A percentile compares a stretch with the other conserved stretches of the same genome.
Conservation (phyloP, 768 basidiomycete species). For the Erythrobasidium yunnanense region DNA sequence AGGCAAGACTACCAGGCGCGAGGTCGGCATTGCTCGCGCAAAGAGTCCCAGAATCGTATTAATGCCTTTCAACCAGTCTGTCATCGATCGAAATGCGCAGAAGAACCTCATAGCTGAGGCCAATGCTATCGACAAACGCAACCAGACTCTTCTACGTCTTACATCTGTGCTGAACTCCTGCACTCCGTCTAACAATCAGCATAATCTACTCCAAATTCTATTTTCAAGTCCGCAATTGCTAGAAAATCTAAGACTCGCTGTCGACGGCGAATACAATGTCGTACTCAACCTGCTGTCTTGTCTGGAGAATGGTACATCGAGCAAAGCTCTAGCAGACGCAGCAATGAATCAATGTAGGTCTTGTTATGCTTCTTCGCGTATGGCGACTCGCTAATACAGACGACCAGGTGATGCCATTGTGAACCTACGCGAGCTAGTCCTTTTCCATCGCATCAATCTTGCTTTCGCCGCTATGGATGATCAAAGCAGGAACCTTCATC, state of each 20-base stretch:
- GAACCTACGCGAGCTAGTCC: slow-evolving; percentile 79
- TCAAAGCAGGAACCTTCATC: slow-evolving; percentile 45
- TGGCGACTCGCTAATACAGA: neutral
- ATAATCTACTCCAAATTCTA: slow-evolving; percentile 65
- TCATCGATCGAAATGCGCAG: slow-evolving; percentile 37
- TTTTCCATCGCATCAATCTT: slow-evolving; percentile 62
- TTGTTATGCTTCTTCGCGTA: neutral
- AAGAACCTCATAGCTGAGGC: slow-evolving; percentile 41
- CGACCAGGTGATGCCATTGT: slow-evolving; percentile 72
- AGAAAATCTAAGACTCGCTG: slow-evolving; percentile 76
- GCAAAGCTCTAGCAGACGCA: slow-evolving; percentile 81
- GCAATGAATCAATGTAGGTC: slow-evolving; percentile 65
- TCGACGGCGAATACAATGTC: slow-evolving; percentile 82
- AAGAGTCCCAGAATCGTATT: no score
- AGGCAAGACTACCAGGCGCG: no score
- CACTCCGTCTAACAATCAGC: slow-evolving; percentile 53
- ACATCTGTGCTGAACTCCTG: slow-evolving; percentile 44
- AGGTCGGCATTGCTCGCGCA: no score
- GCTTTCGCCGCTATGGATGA: slow-evolving; percentile 38
- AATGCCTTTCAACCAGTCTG: no score
- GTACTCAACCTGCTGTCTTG: slow-evolving; percentile 83
- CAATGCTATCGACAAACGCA: slow-evolving; percentile 40
- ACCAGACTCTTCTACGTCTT: slow-evolving; percentile 41
- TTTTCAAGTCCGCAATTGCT: slow-evolving; percentile 67
- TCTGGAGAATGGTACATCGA: slow-evolving; percentile 68